Conservation (phyloP, 179 eudicot genomes). For the Actinidia chinensis region DNA sequence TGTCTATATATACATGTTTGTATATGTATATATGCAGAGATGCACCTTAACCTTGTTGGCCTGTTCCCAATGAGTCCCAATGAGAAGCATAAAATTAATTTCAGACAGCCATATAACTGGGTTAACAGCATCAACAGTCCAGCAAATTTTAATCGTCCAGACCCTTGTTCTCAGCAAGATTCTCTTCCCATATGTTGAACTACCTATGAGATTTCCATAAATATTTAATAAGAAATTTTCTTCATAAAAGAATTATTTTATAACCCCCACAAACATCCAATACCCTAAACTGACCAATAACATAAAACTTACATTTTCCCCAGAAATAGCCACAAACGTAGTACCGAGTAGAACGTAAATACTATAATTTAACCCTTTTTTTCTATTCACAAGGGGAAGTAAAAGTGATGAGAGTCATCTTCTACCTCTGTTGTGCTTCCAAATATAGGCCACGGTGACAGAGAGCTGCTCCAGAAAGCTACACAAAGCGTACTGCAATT, state of each 20-base stretch:
- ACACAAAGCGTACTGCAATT: slow-evolving; percentile 93
- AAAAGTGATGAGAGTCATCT: slow-evolving; percentile 14
- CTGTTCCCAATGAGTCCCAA: slow-evolving; percentile 38
- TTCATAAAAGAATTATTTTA: neutral
- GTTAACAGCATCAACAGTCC: slow-evolving; percentile 75
- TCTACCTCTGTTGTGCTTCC: slow-evolving; percentile 85
- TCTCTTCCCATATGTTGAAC: slow-evolving; percentile 91
- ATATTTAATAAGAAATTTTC: neutral
- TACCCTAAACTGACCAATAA: slow-evolving; percentile 3
- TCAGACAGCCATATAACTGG: slow-evolving; percentile 91
- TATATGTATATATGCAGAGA: neutral
- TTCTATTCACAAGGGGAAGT: neutral
- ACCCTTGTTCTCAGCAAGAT: slow-evolving; percentile 98
- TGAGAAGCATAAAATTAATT: slow-evolving; percentile 85
- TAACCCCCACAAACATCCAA: slow-evolving; percentile 6
- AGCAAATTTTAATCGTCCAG: slow-evolving; percentile 74
- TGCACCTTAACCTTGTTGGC: slow-evolving; percentile 89
- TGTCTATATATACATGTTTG: too few relatives aligned
- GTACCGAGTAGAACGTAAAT: neutral
- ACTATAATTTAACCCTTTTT: neutral
- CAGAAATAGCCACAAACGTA: neutral
- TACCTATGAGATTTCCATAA: slow-evolving; percentile 31
- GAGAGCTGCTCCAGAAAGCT: slow-evolving; percentile 99
- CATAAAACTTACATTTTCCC: neutral
- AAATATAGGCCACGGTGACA: slow-evolving; percentile 94